Conservation (phyloP, 352 stramenopile species). For the Peronospora farinosa region DNA sequence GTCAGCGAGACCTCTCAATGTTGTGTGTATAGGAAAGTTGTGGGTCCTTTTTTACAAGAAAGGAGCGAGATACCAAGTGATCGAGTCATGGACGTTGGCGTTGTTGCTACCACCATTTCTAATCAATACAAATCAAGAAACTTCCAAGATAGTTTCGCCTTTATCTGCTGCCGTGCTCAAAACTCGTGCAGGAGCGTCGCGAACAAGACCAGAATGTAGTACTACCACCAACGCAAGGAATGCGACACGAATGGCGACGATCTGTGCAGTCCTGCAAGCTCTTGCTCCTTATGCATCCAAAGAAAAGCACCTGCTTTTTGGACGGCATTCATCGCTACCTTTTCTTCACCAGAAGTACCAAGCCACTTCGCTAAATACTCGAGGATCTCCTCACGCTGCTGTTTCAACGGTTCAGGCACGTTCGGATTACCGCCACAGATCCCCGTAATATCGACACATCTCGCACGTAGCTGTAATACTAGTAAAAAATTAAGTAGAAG, state of each 20-base stretch:
- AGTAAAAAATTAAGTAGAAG: too few species aligned
- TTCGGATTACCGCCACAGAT: slow-evolving; percentile 47
- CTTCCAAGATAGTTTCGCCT: neutral
- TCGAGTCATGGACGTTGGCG: slow-evolving; percentile 5
- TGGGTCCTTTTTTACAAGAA: neutral
- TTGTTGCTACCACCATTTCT: slow-evolving; percentile 6
- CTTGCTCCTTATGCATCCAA: slow-evolving; percentile 11
- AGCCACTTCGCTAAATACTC: slow-evolving; percentile 64
- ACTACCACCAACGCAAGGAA: slow-evolving; percentile 46
- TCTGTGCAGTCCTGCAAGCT: slow-evolving; percentile 26
- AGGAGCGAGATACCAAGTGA: slow-evolving; percentile 11
- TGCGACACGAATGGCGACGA: slow-evolving; percentile 60
- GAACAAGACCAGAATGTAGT: slow-evolving; percentile 48
- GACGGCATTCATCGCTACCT: slow-evolving; percentile 8
- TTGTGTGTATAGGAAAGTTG: slow-evolving; percentile 16
- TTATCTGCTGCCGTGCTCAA: slow-evolving; percentile 14
- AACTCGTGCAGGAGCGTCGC: slow-evolving; percentile 39
- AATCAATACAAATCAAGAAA: slow-evolving; percentile 2
- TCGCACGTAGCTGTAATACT: slow-evolving; percentile 41
- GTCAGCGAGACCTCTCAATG: slow-evolving; percentile 10
- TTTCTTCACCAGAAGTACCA: slow-evolving; percentile 7
- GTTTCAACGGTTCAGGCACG: slow-evolving; percentile 49
- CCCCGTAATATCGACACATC: slow-evolving; percentile 77
- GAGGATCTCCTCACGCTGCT: slow-evolving; percentile 61
- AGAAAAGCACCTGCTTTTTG: slow-evolving; percentile 11